Evolutionary conservation across 2,329 filamentous ascomycete species (phyloP).

Genomic region (Pseudogymnoascus sp.): DNA sequence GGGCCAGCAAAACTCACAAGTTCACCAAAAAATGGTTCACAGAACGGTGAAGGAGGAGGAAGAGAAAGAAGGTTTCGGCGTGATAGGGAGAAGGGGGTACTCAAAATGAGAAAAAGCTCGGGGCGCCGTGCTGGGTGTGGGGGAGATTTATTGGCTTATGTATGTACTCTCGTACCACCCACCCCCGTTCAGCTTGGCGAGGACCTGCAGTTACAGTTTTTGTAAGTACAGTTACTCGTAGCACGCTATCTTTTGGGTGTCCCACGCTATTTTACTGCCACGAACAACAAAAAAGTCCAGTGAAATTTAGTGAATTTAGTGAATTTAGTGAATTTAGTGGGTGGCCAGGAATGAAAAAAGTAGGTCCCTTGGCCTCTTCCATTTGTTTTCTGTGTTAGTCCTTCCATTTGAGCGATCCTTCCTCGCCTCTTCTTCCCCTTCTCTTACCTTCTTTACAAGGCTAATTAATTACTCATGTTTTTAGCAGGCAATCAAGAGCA

Average conservation of each 20-base stretch:
- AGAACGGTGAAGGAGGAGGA: neutral
- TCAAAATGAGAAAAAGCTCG: constrained; percentile 1
- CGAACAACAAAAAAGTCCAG: neutral
- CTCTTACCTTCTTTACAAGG: neutral
- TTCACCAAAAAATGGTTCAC: neutral
- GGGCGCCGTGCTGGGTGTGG: neutral
- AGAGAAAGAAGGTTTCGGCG: neutral
- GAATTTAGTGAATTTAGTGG: neutral
- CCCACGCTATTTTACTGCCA: neutral
- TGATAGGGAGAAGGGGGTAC: neutral
- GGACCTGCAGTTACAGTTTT: neutral
- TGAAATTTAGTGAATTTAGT: neutral
- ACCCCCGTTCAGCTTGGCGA: neutral
- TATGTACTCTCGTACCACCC: neutral
- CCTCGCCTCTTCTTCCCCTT: too few relatives aligned
- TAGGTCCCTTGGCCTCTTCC: neutral
- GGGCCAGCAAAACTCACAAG: neutral
- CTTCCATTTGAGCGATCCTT: neutral
- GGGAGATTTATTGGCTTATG: neutral
- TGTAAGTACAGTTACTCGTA: neutral
- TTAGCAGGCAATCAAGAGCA: too few relatives aligned
- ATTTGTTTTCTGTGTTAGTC: neutral
- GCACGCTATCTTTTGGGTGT: neutral
- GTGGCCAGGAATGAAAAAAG: neutral
- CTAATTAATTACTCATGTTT: neutral